Percentiles rank a stretch among this genome's conserved stretches.
These are phyloP conservation scores for Didymella glomerata DNA, from an alignment of 2,329 filamentous ascomycete species.

Conservation along the genomic window DNA sequence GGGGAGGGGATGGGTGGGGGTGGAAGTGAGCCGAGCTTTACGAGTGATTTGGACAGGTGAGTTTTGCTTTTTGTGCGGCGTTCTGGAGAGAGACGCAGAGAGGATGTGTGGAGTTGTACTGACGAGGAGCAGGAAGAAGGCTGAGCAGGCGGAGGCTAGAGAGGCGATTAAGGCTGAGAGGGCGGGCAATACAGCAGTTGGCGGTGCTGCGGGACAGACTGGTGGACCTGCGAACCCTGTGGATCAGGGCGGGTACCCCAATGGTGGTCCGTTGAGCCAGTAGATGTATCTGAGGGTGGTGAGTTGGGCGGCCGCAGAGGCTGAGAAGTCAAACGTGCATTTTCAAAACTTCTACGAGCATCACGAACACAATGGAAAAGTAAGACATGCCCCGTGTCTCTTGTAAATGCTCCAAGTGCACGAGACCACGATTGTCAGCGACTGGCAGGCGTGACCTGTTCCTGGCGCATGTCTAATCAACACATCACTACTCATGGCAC, in stretches of 20 bases:
- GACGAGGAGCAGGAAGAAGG: slow-evolving; percentile 55
- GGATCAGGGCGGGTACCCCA: slow-evolving; percentile 38
- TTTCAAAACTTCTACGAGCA: background rate
- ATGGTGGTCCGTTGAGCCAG: slow-evolving; percentile 21
- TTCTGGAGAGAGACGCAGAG: too few species aligned
- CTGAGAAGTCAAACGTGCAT: too few species aligned
- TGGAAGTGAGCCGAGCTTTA: slow-evolving; percentile 52
- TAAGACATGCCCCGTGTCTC: too few species aligned
- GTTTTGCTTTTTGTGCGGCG: background rate
- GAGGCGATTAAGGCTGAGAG: slow-evolving; percentile 53
- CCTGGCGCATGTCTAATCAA: too few species aligned
- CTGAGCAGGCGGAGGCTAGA: slow-evolving; percentile 56
- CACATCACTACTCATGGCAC: background rate
- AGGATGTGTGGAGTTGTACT: slow-evolving; percentile 10
- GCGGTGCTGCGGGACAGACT: slow-evolving; percentile 55
- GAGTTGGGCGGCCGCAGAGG: too few species aligned
- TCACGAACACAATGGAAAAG: background rate
- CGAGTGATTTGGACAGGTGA: slow-evolving; percentile 56
- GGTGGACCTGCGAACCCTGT: slow-evolving; percentile 56
- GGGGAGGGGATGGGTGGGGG: slow-evolving; percentile 45
- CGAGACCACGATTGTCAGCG: background rate
- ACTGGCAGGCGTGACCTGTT: too few species aligned
- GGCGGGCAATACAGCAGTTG: slow-evolving; percentile 49
- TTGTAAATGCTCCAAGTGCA: too few species aligned
- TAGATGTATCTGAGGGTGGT: background rate